A percentile compares a stretch with the other conserved stretches of the same genome.
Evolutionary conservation across 306 rosid species (phyloP).

Genomic region (Echinosophora koreensis): DNA sequence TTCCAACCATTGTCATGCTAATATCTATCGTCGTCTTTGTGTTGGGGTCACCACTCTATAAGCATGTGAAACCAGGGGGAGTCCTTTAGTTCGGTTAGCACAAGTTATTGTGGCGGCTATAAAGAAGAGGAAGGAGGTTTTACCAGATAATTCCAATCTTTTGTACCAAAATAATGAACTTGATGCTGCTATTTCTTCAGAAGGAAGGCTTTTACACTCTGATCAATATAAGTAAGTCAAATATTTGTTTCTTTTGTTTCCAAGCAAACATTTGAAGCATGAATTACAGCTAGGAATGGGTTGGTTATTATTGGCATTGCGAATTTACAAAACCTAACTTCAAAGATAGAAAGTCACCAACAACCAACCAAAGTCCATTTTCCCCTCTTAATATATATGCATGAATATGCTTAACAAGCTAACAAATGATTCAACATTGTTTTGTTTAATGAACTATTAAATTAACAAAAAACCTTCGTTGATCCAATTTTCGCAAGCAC

Average conservation of each 20-base stretch:
- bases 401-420: no score
- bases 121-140: conserved; percentile 58
- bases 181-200: conserved; percentile 63
- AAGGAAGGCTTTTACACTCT: conserved; percentile 71
- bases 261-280: conserved; percentile 23
- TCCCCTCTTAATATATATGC: conserved; percentile 25
- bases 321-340: background rate
- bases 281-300: background rate
- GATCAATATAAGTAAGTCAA: conserved; percentile 56
- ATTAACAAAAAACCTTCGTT: no score
- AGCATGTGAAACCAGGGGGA: conserved; percentile 66
- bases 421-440: no score
- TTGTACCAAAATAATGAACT: conserved; percentile 65
- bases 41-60: conserved; percentile 72
- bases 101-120: conserved; percentile 74
- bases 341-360: conserved; percentile 38
- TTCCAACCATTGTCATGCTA: conserved; percentile 78
- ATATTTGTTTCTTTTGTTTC: background rate
- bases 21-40: conserved; percentile 68
- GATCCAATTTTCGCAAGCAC: background rate
- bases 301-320: background rate
- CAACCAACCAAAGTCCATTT: conserved; percentile 45
- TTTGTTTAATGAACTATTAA: no score
- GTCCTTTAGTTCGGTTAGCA: conserved; percentile 75
- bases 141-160: conserved; percentile 55